Evolutionary conservation across 1,284 basidiomycete genomes (phyloP).

Genomic region (Cutaneotrichosporon cavernicola): DNA sequence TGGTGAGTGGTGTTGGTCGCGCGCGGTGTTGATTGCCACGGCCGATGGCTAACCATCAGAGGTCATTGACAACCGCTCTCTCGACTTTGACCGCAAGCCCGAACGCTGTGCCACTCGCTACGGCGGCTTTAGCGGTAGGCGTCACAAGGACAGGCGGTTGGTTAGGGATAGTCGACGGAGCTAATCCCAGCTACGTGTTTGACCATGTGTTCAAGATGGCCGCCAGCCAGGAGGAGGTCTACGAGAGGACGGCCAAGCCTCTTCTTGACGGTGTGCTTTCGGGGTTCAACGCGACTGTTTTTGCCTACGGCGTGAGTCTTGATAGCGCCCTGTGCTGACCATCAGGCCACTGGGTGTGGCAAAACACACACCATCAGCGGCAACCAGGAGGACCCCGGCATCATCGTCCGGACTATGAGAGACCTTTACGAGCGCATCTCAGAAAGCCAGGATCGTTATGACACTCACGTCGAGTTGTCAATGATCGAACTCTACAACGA

Average conservation of each 20-base stretch:
- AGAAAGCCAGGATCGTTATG: constrained; percentile 75
- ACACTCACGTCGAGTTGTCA: constrained; percentile 80
- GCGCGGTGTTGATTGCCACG: not conserved
- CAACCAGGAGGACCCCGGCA: constrained; percentile 76
- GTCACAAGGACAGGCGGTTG: constrained; percentile 76
- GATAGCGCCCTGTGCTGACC: constrained; percentile 4
- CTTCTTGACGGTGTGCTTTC: constrained; percentile 78
- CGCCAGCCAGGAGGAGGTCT: constrained; percentile 78
- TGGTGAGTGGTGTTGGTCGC: constrained; percentile 36
- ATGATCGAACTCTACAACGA: constrained; percentile 99
- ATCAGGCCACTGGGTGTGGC: constrained; percentile 93
- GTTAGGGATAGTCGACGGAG: constrained; percentile 4
- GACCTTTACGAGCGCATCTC: constrained; percentile 88
- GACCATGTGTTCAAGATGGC: constrained; percentile 83
- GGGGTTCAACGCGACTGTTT: constrained; percentile 94
- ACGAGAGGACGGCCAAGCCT: constrained; percentile 77
- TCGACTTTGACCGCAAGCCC: constrained; percentile 87
- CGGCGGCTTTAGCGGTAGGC: constrained; percentile 67
- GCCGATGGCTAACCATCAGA: constrained; percentile 35
- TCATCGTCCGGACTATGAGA: constrained; percentile 95
- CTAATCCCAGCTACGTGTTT: constrained; percentile 74
- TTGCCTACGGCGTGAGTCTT: constrained; percentile 86
- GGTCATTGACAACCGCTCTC: constrained; percentile 56
- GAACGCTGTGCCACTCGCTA: constrained; percentile 70
- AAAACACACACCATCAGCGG: constrained; percentile 98